These are phyloP conservation scores for Zanthoxylum bungeanum DNA, from an alignment of 345 rosid genomes.

Conservation along the genomic window DNA sequence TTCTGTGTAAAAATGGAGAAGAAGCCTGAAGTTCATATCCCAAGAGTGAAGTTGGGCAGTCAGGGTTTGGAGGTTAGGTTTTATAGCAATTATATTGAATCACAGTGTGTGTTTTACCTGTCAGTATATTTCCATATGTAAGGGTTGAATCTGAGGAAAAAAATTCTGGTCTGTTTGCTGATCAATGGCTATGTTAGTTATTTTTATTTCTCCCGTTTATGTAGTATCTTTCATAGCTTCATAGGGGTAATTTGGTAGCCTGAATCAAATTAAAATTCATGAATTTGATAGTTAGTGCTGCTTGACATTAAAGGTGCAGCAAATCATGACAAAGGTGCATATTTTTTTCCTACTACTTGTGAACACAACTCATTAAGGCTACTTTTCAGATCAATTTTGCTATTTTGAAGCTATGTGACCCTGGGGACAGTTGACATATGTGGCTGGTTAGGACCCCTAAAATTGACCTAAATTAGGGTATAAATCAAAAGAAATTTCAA, in stretches of 20 bases:
- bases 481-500: too few relatives aligned
- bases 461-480: too few relatives aligned
- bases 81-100: neutral
- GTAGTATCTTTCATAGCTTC: neutral
- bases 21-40: constrained; percentile 13
- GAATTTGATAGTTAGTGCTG: neutral
- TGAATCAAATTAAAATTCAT: neutral
- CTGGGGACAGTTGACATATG: too few relatives aligned
- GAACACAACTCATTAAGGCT: too few relatives aligned
- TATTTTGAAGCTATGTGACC: too few relatives aligned
- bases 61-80: constrained; percentile 38
- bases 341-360: too few relatives aligned
- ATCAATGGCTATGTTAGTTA: neutral
- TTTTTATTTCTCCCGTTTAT: neutral
- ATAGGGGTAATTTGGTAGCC: neutral
- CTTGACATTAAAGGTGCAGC: neutral
- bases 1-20: constrained; percentile 20
- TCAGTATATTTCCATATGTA: neutral
- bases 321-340: neutral
- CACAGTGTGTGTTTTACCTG: neutral
- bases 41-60: constrained; percentile 39
- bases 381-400: too few relatives aligned
- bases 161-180: neutral
- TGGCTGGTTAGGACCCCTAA: too few relatives aligned
- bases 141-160: neutral